Evolutionary conservation across 2,329 filamentous ascomycete species (phyloP), one percentile per base, ranked within the genome.

Genomic region (Achaetomium macrosporum): DNA sequence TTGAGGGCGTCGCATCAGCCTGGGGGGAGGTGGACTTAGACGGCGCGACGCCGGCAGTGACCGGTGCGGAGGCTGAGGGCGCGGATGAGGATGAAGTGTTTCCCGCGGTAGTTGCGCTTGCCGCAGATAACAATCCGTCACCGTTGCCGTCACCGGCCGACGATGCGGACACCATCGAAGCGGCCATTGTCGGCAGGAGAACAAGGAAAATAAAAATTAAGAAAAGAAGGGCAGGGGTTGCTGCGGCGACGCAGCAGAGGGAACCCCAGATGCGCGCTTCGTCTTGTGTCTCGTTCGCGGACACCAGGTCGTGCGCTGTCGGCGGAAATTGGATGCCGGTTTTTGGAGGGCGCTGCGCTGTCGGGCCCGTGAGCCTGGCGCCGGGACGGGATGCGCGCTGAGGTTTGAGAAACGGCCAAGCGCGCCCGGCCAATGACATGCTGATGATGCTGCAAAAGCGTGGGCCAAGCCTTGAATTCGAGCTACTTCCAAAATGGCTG

Each of bases 141-240:
- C 56, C 57, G 50, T 59, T 55, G 50, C 51, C 58, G 48, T 52
- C 59, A 29, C 56, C 51, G 50, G 59, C 56, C 35, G 58, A 54
- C 51, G 60, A 66, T 57, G 68, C 64, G 60, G 73, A 69, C 57
- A 68, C 68, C 62, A 71, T 71, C 55, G 63, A 55, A 45, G 71
- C 67, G 58, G 75, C 74, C 74, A 77, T 77, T 62, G 58, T 25
- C n/a, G 31, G 36, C 31, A 47, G 47, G 41, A 39, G 30, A 44
- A 44, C 39, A 51, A 52, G 35, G 9, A 20, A 39, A 37, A 36
- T 40, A 33, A 12, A 33, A 36, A 35, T 31, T 19, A 8, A 12
- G 30, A 33, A 40, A 31, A 20, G 17, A 36, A 47, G 20, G 16
- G 41, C 29, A 36, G 40, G 20, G 5, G 19, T 17, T 16, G 47